Conservation (phyloP, 192 early-diverging fungal species). For the Gigaspora rosea region DNA sequence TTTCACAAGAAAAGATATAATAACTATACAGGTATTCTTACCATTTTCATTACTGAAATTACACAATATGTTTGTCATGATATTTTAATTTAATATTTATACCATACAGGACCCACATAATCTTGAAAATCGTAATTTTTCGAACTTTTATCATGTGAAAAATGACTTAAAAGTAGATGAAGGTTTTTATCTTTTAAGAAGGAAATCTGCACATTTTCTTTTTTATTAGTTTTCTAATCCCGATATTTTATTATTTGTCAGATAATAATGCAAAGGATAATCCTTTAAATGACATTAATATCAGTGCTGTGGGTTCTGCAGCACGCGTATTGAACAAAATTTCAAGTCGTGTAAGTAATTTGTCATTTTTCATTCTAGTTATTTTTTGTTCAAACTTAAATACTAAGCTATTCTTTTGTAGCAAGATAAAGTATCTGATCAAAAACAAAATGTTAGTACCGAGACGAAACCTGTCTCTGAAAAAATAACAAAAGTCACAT, state of each 20-base stretch:
- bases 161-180: slow-evolving; percentile 64
- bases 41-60: background rate
- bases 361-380: background rate
- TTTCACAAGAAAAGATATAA: slow-evolving; percentile 85
- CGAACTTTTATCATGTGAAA: slow-evolving; percentile 75
- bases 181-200: slow-evolving; percentile 36
- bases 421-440: slow-evolving; percentile 38
- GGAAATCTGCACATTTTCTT: background rate
- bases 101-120: slow-evolving; percentile 75
- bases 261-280: slow-evolving; percentile 24
- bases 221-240: background rate
- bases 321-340: slow-evolving; percentile 59
- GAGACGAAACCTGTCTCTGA: slow-evolving; percentile 27
- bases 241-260: background rate
- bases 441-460: background rate
- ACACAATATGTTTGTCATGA: background rate
- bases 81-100: slow-evolving; percentile 19
- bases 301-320: slow-evolving; percentile 53
- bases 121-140: slow-evolving; percentile 62
- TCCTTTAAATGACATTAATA: slow-evolving; percentile 65
- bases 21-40: slow-evolving; percentile 72
- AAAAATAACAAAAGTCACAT: slow-evolving; percentile 17
- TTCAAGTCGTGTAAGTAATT: slow-evolving; percentile 37
- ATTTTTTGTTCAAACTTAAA: background rate
- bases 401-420: background rate